Evolutionary conservation across 2,329 filamentous ascomycete genomes (phyloP).

Genomic region (Phialophora verrucosa): DNA sequence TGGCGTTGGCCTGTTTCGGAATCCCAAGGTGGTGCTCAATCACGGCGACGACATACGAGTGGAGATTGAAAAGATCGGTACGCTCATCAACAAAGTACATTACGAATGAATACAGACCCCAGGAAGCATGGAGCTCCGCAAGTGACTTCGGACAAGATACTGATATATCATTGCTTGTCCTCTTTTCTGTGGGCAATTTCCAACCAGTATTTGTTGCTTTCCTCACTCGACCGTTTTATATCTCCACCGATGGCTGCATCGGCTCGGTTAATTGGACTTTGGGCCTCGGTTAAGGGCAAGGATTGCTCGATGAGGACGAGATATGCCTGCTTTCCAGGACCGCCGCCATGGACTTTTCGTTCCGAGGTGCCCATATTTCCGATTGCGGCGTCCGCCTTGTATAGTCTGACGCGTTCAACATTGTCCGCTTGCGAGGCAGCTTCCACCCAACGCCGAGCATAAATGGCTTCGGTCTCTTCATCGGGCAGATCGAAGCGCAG

Average conservation of each 20-base stretch:
- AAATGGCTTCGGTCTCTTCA: slow-evolving; percentile 1
- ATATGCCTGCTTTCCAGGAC: slow-evolving; percentile 8
- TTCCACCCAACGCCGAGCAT: slow-evolving; percentile 2
- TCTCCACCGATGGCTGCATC: not conserved
- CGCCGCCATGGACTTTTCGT: not conserved
- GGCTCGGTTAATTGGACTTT: not conserved
- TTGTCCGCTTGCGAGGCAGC: not conserved
- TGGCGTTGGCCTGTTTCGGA: slow-evolving; percentile 50
- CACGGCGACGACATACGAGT: slow-evolving; percentile 52
- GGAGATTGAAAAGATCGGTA: slow-evolving; percentile 56
- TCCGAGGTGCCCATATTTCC: slow-evolving; percentile 6
- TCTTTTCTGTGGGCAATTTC: slow-evolving; percentile 1
- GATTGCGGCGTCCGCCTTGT: not conserved
- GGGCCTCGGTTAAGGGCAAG: not conserved
- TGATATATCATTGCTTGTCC: not conserved
- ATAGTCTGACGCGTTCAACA: slow-evolving; percentile 9
- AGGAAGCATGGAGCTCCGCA: not conserved
- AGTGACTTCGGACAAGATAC: not conserved
- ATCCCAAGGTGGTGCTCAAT: slow-evolving; percentile 47
- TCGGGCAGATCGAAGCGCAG: slow-evolving; percentile 7
- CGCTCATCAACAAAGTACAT: slow-evolving; percentile 48
- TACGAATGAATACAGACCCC: slow-evolving; percentile 47
- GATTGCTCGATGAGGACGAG: slow-evolving; percentile 6
- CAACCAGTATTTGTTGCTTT: not conserved
- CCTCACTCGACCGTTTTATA: not conserved